Percentiles rank a stretch among this genome's conserved stretches.
phyloP scores from a whole-genome alignment of 139 green algal species.

The Chlamydomonas applanata region DNA sequence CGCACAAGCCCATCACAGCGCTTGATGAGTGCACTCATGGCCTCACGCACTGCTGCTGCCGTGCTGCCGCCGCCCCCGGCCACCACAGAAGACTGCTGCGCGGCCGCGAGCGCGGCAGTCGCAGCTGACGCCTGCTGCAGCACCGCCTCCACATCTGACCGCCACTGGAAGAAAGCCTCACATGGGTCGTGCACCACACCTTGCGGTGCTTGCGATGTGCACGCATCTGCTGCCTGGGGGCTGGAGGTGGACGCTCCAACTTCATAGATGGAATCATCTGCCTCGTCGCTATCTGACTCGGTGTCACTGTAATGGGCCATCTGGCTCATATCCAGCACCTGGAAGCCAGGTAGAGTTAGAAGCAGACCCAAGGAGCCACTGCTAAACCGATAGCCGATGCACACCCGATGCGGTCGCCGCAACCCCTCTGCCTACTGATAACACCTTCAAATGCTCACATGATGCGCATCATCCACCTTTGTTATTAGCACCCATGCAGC shows the following conservation, averaged over 20 bases:
- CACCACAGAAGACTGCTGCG: neutral
- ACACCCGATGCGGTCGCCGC: too few species aligned
- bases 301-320: constrained; percentile 29
- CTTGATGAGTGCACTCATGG: neutral
- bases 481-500: too few species aligned
- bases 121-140: constrained; percentile 6
- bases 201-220: neutral
- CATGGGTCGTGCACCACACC: neutral
- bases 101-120: neutral
- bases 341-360: neutral
- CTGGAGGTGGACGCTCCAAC: neutral
- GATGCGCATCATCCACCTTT: too few species aligned
- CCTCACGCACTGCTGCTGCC: neutral
- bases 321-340: constrained; percentile 22
- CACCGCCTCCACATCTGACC: constrained; percentile 4
- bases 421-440: too few species aligned
- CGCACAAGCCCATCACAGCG: neutral
- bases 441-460: too few species aligned
- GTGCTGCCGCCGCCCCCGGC: neutral
- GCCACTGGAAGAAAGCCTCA: constrained; percentile 15
- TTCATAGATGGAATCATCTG: neutral
- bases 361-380: too few species aligned
- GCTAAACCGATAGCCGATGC: too few species aligned
- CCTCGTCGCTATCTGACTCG: constrained; percentile 19
- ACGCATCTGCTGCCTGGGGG: neutral